Conservation (phyloP, 2,329 filamentous ascomycete genomes). For the Coleophoma cylindrospora region DNA sequence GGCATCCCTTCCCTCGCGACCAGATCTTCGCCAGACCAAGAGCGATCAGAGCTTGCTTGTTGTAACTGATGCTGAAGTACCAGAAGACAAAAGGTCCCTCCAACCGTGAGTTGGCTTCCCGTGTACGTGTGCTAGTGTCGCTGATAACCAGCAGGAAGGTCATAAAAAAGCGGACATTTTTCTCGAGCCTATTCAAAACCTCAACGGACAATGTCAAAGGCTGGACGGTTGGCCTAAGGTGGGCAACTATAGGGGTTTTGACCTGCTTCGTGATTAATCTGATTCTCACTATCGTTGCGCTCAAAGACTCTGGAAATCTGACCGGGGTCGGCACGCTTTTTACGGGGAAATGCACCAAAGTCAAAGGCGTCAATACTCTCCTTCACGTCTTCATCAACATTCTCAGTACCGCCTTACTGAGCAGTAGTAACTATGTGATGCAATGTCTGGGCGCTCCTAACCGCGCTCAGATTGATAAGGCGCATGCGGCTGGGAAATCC, state of each 20-base stretch:
- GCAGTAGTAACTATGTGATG: conserved; percentile 30
- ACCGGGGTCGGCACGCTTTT: background rate
- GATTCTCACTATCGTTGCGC: background rate
- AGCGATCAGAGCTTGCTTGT: too few species aligned
- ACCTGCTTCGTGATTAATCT: background rate
- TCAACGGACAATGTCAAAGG: background rate
- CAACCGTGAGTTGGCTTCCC: too few species aligned
- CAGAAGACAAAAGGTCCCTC: too few species aligned
- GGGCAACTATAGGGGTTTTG: background rate
- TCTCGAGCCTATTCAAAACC: background rate
- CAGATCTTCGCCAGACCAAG: too few species aligned
- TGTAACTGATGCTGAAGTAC: too few species aligned
- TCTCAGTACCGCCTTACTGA: conserved; percentile 26
- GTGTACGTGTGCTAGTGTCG: too few species aligned
- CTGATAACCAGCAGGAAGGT: too few species aligned
- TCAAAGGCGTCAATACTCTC: background rate
- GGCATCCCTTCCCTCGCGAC: too few species aligned
- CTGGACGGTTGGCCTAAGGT: background rate
- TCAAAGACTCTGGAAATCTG: background rate
- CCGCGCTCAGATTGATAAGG: conserved; percentile 24
- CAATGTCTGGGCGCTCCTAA: conserved; percentile 28
- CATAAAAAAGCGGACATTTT: too few species aligned
- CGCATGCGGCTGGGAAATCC: conserved; percentile 23
- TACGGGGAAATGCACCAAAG: background rate
- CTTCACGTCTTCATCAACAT: conserved; percentile 25